A percentile compares a stretch with the other conserved stretches of the same genome.
Evolutionary conservation across 2,329 filamentous ascomycete genomes (phyloP).

Genomic region (Drechslerella coelobrocha): DNA sequence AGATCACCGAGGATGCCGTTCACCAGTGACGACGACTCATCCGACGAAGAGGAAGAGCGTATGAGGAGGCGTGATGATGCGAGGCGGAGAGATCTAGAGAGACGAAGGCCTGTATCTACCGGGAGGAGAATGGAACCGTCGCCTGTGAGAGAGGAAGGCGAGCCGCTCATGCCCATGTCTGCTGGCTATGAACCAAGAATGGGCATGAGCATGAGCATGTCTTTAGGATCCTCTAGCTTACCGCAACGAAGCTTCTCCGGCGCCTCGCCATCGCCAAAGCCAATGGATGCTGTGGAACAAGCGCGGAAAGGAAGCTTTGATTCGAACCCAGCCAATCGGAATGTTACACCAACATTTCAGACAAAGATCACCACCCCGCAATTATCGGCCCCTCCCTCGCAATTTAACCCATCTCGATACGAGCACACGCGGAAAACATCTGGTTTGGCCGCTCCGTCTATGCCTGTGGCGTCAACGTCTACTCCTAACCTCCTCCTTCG

Average conservation of each 20-base stretch:
- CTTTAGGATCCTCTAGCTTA: slow-evolving; percentile 2
- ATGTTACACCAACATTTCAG: slow-evolving; percentile 17
- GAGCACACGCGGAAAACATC: slow-evolving; percentile 24
- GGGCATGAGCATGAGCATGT: slow-evolving; percentile 19
- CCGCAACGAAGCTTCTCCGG: slow-evolving; percentile 46
- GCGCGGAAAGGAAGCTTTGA: slow-evolving; percentile 46
- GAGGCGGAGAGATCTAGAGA: slow-evolving; percentile 40
- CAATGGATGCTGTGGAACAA: slow-evolving; percentile 48
- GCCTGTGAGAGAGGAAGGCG: slow-evolving; percentile 43
- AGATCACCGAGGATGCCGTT: slow-evolving; percentile 48
- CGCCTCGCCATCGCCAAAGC: slow-evolving; percentile 34
- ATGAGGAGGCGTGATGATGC: slow-evolving; percentile 33
- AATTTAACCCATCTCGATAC: background rate
- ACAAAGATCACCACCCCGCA: slow-evolving; percentile 26
- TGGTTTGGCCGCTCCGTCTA: slow-evolving; percentile 26
- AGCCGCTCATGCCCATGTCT: background rate
- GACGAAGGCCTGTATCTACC: slow-evolving; percentile 34
- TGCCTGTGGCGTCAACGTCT: slow-evolving; percentile 43
- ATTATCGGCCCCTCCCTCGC: slow-evolving; percentile 9
- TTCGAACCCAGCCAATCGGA: slow-evolving; percentile 40
- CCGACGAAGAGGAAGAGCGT: slow-evolving; percentile 42
- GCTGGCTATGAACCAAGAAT: background rate
- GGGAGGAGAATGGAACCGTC: slow-evolving; percentile 41
- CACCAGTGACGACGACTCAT: slow-evolving; percentile 46
- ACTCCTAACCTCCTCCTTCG: slow-evolving; percentile 41